Conservation (phyloP, 371 early-diverging fungal species). For the Apophysomyces ossiformis region DNA sequence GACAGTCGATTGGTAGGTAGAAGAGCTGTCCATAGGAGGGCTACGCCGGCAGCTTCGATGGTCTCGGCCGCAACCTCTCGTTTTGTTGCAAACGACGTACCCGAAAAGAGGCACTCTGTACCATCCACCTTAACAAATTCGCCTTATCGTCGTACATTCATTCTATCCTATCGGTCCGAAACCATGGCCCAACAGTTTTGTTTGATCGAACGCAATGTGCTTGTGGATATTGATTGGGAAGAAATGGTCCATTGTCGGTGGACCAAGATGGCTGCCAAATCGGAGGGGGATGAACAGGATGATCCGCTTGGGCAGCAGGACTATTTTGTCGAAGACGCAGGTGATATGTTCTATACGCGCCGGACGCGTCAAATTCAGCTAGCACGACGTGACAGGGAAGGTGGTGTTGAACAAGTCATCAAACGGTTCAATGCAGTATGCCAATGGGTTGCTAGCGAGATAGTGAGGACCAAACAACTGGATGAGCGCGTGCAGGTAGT, state of each 20-base stretch:
- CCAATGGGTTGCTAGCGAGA: slow-evolving; percentile 76
- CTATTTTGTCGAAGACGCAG: not conserved
- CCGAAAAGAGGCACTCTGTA: not conserved
- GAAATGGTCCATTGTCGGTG: slow-evolving; percentile 67
- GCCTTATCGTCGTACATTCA: slow-evolving; percentile 24
- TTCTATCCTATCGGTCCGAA: slow-evolving; percentile 59
- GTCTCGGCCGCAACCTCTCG: slow-evolving; percentile 1
- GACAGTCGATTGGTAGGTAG: not conserved
- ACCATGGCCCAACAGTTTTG: slow-evolving; percentile 65
- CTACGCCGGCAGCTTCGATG: not conserved
- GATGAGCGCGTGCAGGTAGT: slow-evolving; percentile 65
- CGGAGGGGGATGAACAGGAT: slow-evolving; percentile 7
- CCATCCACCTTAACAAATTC: slow-evolving; percentile 13
- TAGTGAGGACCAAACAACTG: slow-evolving; percentile 55
- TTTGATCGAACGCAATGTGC: slow-evolving; percentile 62
- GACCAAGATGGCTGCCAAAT: slow-evolving; percentile 48
- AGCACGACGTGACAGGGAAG: slow-evolving; percentile 8
- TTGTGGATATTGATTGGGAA: slow-evolving; percentile 66
- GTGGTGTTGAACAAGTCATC: slow-evolving; percentile 62
- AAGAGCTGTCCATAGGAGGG: too few relatives aligned
- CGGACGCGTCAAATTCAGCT: slow-evolving; percentile 19
- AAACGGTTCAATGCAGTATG: slow-evolving; percentile 71
- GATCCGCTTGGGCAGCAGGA: slow-evolving; percentile 7
- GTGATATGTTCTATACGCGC: slow-evolving; percentile 27
- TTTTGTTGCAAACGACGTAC: not conserved